Conservation (phyloP, 495 filamentous ascomycete species). For the Hyaloscypha hepaticicola region DNA sequence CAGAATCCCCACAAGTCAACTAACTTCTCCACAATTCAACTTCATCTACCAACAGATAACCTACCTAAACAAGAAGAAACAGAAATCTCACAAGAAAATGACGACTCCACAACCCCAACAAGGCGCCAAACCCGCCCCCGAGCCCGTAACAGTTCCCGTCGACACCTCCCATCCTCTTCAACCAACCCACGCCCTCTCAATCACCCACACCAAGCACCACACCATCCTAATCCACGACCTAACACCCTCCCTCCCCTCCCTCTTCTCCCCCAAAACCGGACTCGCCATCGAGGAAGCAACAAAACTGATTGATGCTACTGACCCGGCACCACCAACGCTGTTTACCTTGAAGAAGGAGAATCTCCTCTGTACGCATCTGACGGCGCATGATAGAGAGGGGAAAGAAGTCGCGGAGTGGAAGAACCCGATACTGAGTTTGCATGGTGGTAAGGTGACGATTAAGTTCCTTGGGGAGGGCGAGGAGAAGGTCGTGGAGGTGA, state of each 20-base stretch:
- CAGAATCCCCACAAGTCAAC: background rate
- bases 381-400: background rate
- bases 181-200: constrained; percentile 4
- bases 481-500: background rate
- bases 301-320: background rate
- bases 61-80: no score
- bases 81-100: background rate
- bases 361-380: constrained; percentile 3
- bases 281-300: background rate
- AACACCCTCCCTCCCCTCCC: background rate
- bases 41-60: no score
- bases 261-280: constrained; percentile 2
- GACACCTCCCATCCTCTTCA: background rate
- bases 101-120: background rate
- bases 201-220: constrained; percentile 2
- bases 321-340: background rate
- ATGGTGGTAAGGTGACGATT: background rate
- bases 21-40: no score
- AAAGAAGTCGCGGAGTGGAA: constrained; percentile 8
- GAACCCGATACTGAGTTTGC: background rate
- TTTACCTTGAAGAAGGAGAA: constrained; percentile 8
- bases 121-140: background rate
- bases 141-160: background rate
- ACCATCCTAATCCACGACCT: background rate
- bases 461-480: background rate